Base-by-base conservation (phyloP, 441 rosid species). In the Bocquillonia castaneifolia region DNA sequence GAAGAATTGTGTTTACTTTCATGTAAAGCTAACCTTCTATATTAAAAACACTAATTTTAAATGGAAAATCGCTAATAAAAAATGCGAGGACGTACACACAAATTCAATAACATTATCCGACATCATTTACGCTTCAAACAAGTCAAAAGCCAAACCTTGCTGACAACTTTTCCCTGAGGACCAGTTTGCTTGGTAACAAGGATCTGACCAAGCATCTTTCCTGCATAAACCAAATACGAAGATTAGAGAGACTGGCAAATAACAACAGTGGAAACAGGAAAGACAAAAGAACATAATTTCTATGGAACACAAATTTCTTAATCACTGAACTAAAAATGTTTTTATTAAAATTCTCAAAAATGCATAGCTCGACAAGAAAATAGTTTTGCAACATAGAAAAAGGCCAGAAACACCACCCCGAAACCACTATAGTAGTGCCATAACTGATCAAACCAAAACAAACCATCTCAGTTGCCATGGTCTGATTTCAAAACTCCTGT, bases 171-270 rank as follows among this genome's bases (percentile, higher is more conserved):
- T 57, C 99, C 99, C 78, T 88, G 92, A n/a, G 96, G 80, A 65
- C 98, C 99, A 72, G 97, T 90, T 84, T 94, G 99, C 76, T 94
- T 92, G 68, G 98, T 94, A 55, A 94, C 97, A 59, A 94, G 98
- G 62, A 88, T 77, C 83, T 94, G 91, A 28, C 98, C 98, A 60
- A 92, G 93, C 99, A 94, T 94, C 83, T 92, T 92, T 54, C 89
- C 99, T 94, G 83, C 50, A 69, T 32, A 13, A 63, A 58, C 65
- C 61, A 78, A 10, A 36, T 39, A 50, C 61, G 23, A 29, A 18
- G n/a, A 56, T 57, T 6, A 54, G 7, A 58, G 32, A 15, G 18
- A 22, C 20, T 1, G 8, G 8, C 2, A 14, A 50, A 1, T n/a
- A 22, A 7, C 50, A 47, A 34, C 34, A 37, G 15, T 20, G 10